Base-by-base conservation (phyloP, 169 alveolate genomes). In the Plasmodium knowlesi region DNA sequence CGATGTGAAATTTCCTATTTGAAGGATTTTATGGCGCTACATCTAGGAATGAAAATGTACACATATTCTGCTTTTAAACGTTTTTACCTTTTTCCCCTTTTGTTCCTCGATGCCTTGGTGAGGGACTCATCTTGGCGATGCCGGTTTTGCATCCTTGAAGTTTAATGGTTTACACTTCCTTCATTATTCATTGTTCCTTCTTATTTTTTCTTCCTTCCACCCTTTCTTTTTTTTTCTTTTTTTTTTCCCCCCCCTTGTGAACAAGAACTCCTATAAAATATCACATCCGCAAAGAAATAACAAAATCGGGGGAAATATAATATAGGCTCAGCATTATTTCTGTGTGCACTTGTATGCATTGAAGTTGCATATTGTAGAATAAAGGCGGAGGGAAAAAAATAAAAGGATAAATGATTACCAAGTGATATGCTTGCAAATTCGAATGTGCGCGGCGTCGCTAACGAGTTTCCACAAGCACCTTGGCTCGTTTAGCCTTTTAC, bases 341-440 rank as follows among this genome's bases (percentile, higher is more conserved):
- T 70, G 37, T 53, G 92, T 82, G 92, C 92, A 83, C 92, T 83
- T 39, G 50, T 39, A 34, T 83, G 92, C 92, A 83, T 83, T 83
- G 32, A 83, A 67, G 73, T 70, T 83, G n/a, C 53, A n/a, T 28
- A 53, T 8, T 82, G 78, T 82, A 82, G 32, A 25, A 57, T 67
- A 53, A 22, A 70, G 3, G 3, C 1, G 5, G 39, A 46, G 46
- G 53, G 5, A 37, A 83, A 67, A 83, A 70, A 83, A 41, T 41
- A 61, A 83, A 25, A 82, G 39, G 37, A 78, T 34, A 19, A 78
- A n/a, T 37, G 54, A 22, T 73, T 22, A 53, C 37, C 57, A 54
- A 82, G n/a, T 82, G 37, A n/a, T 37, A 82, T 28, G 30, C 74
- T 61, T 61, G 14, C 32, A 61, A 61, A 61, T 61, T n/a, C 74